Evolutionary conservation across 164 flowering plant species (phyloP).

Genomic region (Nelumbo lutea): DNA sequence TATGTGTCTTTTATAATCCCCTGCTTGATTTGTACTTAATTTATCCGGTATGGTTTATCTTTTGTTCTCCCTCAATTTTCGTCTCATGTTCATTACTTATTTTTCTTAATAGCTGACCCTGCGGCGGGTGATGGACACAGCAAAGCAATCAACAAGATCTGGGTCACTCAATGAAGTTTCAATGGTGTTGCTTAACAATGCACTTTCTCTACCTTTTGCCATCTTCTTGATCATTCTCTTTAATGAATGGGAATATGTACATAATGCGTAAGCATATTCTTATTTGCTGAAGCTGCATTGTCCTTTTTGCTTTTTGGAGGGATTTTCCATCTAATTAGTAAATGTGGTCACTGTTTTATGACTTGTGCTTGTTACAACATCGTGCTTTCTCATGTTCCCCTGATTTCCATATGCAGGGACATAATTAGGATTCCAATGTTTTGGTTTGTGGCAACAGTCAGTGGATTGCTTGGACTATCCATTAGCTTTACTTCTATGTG

Average conservation of each 20-base stretch:
- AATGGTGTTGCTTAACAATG: conserved; percentile 78
- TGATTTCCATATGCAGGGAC: conserved; percentile 37
- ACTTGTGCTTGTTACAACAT: background rate
- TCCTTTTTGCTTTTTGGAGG: background rate
- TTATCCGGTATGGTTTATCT: background rate
- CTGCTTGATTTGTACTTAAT: background rate
- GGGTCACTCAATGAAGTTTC: conserved; percentile 80
- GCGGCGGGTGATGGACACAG: conserved; percentile 70
- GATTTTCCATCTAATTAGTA: background rate
- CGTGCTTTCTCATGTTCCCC: conserved; percentile 1
- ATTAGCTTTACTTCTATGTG: conserved; percentile 90
- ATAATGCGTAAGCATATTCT: conserved; percentile 38
- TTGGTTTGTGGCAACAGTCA: conserved; percentile 68
- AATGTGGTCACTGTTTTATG: conserved; percentile 6
- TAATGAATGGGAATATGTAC: conserved; percentile 58
- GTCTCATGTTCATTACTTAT: conserved; percentile 8
- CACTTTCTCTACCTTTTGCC: conserved; percentile 62
- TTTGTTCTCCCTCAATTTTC: background rate
- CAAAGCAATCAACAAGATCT: conserved; percentile 55
- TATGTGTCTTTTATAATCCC: conserved; percentile 22
- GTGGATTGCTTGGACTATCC: conserved; percentile 75
- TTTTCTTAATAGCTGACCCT: conserved; percentile 54
- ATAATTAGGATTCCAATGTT: conserved; percentile 55
- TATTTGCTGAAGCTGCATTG: no score
- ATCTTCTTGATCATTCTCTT: conserved; percentile 48